A percentile compares a stretch with the other conserved stretches of the same genome.
These are phyloP conservation scores for Cordia subcordata DNA, from an alignment of 257 asterid species.

Conservation along the genomic window DNA sequence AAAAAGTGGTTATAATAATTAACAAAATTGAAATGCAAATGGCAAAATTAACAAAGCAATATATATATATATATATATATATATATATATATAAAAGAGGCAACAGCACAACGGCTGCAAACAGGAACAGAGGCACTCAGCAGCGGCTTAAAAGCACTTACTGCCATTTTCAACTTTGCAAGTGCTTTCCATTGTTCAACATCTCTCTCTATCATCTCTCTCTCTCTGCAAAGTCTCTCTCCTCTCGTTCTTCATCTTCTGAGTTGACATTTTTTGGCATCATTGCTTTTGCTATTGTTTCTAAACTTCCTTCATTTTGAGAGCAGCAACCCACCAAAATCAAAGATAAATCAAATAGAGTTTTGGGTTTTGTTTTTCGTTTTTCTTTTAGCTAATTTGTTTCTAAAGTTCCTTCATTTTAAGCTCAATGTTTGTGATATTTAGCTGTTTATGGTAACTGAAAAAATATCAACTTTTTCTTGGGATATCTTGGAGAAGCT, in stretches of 20 bases:
- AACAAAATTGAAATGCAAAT: too few relatives aligned
- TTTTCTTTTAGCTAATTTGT: too few relatives aligned
- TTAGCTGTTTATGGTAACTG: slow-evolving; percentile 8
- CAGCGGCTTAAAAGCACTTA: slow-evolving; percentile 41
- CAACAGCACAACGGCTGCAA: too few relatives aligned
- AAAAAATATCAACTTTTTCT: slow-evolving; percentile 8
- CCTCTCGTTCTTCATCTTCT: neutral
- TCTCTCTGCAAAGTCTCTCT: slow-evolving; percentile 8
- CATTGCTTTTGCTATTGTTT: neutral
- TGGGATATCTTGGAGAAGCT: neutral
- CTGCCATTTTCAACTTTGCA: slow-evolving; percentile 64
- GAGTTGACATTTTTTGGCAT: neutral
- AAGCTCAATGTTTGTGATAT: neutral
- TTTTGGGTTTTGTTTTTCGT: neutral
- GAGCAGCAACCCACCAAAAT: neutral
- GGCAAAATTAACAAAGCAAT: too few relatives aligned
- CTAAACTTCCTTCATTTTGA: neutral
- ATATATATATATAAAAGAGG: too few relatives aligned
- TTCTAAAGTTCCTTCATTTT: too few relatives aligned
- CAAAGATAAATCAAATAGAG: neutral
- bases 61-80: too few relatives aligned
- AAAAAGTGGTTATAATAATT: too few relatives aligned
- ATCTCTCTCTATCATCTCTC: slow-evolving; percentile 13
- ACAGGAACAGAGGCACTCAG: neutral
- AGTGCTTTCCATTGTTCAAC: slow-evolving; percentile 26